Evolutionary conservation across 352 stramenopile species (phyloP), one percentile per base, ranked within the genome.

Genomic region (Phytophthora cactorum): DNA sequence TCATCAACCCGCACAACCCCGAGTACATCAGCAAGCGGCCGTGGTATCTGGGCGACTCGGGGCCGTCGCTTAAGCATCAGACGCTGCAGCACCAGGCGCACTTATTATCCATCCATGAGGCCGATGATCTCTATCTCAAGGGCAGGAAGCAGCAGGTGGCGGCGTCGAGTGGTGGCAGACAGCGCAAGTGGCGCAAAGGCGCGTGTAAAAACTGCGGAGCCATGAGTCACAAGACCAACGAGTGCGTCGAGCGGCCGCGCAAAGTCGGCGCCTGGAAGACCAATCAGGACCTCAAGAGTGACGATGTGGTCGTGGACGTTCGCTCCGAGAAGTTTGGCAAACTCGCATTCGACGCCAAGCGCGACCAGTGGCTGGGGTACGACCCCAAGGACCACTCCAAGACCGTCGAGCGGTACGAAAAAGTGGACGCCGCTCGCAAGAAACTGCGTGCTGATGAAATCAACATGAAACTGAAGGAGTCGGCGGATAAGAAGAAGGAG

Each of bases 1-100:
- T 99, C 70, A 99, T 99, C 75, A 99, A 99, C 80, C 97, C 97
- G 43, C 97, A 99, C 87, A 99, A 99, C 77, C 98, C 98, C 45
- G 97, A 99, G 79, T 99, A 98, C 82, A 99, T 99, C 72, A 98
- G 92, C 49, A 99, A 99, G 79, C 88, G 95, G 67, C 98, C 98
- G 52, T 99, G 98, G 98, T 99, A 99, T 81, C 80, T 99, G 49
- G 97, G 94, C 58, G 85, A 98, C 69, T 91, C 82, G 50, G 94
- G 94, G 32, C 92, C 96, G 28, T 98, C 94, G 41, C 83, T 99
- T 52, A 97, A 98, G 63, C 96, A 99, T 77, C 96, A 99, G 81
- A 93, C 88, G 53, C 66, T 93, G 52, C 79, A 98, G 66, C 96
- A 97, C 62, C 84, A 97, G 68, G 91, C 92, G 63, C 96, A 96